phyloP scores from a whole-genome alignment of 139 green algal genomes.

The Marvania coccoides region DNA sequence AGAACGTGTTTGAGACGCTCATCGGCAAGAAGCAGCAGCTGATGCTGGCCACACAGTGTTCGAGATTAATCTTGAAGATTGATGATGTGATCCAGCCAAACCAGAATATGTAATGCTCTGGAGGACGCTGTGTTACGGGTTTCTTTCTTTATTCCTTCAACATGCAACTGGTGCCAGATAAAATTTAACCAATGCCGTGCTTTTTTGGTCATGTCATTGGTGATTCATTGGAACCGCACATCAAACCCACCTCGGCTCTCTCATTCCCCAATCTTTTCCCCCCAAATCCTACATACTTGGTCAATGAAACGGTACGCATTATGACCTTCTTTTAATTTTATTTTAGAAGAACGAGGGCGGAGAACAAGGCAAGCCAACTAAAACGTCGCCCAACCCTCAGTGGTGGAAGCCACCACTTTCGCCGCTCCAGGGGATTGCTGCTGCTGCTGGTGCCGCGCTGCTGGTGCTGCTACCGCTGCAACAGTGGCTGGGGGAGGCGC shows the following conservation, averaged over 20 bases:
- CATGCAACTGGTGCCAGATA: no score
- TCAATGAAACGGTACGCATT: no score
- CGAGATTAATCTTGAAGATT: constrained; percentile 99
- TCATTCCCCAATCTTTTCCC: no score
- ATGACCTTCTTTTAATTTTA: no score
- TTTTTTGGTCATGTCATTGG: no score
- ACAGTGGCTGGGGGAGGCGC: neutral
- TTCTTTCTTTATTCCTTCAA: no score
- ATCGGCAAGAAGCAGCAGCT: constrained; percentile 98
- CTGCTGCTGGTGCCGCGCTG: neutral
- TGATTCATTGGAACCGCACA: no score
- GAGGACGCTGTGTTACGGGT: no score
- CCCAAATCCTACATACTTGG: no score
- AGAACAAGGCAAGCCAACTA: constrained; percentile 3
- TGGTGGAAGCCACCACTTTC: neutral
- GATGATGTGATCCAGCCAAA: constrained; percentile 92
- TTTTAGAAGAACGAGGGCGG: neutral
- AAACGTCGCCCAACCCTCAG: constrained; percentile 28
- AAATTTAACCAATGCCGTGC: no score
- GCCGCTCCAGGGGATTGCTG: neutral
- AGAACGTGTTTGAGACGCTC: constrained; percentile 98
- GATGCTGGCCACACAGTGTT: constrained; percentile 97
- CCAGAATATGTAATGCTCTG: constrained; percentile 34
- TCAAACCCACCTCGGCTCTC: no score
- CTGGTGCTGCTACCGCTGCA: neutral